phyloP scores from a whole-genome alignment of 345 rosid species.

The Isatis tinctoria region DNA sequence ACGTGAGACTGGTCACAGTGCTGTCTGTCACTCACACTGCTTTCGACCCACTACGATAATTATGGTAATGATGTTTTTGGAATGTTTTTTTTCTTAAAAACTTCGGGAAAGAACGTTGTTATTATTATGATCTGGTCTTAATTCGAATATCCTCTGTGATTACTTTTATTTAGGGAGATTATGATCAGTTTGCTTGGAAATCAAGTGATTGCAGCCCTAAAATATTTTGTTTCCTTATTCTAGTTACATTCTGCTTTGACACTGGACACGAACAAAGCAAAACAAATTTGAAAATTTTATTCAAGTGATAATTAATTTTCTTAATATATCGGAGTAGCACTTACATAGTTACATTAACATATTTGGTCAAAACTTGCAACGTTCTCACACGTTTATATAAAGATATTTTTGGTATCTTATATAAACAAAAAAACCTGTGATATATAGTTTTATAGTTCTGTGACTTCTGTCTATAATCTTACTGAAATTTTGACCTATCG shows the following conservation, averaged over 20 bases:
- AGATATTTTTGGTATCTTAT: neutral
- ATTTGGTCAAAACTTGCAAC: neutral
- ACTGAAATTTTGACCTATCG: neutral
- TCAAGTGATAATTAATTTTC: neutral
- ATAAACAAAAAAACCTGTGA: neutral
- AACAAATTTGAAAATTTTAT: neutral
- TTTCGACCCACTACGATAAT: conserved; percentile 26
- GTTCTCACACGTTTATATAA: neutral
- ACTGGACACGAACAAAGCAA: neutral
- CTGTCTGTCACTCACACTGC: conserved; percentile 4
- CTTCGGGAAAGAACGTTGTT: neutral
- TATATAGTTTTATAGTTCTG: neutral
- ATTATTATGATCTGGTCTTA: conserved; percentile 1
- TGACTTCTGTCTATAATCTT: neutral
- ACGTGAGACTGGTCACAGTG: conserved; percentile 30
- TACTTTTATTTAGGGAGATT: neutral
- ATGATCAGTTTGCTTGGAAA: conserved; percentile 26
- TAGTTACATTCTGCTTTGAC: neutral
- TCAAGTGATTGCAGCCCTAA: conserved; percentile 23
- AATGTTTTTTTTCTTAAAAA: conserved; percentile 5
- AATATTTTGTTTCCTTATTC: neutral
- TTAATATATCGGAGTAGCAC: neutral
- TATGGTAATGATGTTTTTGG: conserved; percentile 8
- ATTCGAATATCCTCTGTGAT: neutral
- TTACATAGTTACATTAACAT: too few species aligned